A percentile compares a stretch with the other conserved stretches of the same genome.
Conservation (phyloP, 805 yeast species). For the Saccharomycopsis sp. region DNA sequence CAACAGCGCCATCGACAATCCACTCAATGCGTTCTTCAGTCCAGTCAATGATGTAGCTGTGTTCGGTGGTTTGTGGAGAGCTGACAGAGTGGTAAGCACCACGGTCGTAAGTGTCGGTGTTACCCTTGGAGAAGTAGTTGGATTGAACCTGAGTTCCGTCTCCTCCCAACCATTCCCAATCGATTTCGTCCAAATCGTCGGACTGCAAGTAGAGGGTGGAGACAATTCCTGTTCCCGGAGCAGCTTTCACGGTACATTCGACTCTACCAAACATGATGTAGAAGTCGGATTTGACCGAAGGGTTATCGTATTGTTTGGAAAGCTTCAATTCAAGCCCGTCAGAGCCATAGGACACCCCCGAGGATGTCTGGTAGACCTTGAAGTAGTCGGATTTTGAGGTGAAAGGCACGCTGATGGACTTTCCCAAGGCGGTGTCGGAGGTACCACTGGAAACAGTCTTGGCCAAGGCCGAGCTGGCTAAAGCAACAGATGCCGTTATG, state of each 20-base stretch:
- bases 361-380: background rate
- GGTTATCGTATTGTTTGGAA: constrained; percentile 58
- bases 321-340: constrained; percentile 61
- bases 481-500: background rate
- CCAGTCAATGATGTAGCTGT: constrained; percentile 86
- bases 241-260: constrained; percentile 65
- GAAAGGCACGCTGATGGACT: constrained; percentile 13
- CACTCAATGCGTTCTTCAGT: constrained; percentile 56
- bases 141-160: constrained; percentile 70
- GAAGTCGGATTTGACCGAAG: constrained; percentile 68
- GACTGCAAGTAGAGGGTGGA: constrained; percentile 71
- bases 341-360: constrained; percentile 28
- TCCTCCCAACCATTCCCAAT: constrained; percentile 81
- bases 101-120: constrained; percentile 69
- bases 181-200: constrained; percentile 87
- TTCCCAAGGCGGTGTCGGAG: constrained; percentile 14
- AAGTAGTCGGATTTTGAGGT: constrained; percentile 6
- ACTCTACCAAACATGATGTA: constrained; percentile 87
- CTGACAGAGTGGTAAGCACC: constrained; percentile 62
- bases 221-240: constrained; percentile 71
- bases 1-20: constrained; percentile 62
- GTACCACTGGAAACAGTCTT: constrained; percentile 6
- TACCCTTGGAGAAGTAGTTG: constrained; percentile 76
- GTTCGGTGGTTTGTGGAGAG: constrained; percentile 52
- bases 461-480: background rate